Evolutionary conservation across 306 rosid species (phyloP).

Genomic region (Arachis hypogaea): DNA sequence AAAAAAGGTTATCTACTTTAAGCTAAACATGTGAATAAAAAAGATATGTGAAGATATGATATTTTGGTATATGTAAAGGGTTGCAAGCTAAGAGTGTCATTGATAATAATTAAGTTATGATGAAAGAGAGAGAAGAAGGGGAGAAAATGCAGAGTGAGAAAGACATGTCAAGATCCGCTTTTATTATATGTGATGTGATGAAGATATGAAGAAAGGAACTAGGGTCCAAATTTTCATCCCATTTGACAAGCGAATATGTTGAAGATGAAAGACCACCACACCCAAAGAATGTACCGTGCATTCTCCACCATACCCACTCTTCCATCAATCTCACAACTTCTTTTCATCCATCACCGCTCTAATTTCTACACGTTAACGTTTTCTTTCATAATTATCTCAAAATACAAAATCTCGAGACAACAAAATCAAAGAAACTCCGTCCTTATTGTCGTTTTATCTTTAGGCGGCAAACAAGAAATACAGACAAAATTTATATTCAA

Average conservation of each 20-base stretch:
- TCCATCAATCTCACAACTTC: constrained; percentile 43
- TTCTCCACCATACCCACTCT: constrained; percentile 38
- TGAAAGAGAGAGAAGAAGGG: neutral
- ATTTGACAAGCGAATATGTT: constrained; percentile 53
- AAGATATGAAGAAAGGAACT: constrained; percentile 28
- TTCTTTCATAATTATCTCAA: no score
- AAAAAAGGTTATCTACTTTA: neutral
- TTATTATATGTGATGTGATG: constrained; percentile 42
- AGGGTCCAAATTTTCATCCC: constrained; percentile 50
- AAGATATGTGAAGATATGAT: neutral
- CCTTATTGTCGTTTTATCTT: no score
- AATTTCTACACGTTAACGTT: neutral
- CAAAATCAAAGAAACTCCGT: no score
- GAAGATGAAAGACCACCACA: constrained; percentile 54
- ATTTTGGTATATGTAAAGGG: neutral
- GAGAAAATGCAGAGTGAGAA: constrained; percentile 28
- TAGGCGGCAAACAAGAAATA: neutral
- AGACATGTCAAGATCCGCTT: constrained; percentile 37
- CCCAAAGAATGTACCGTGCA: constrained; percentile 37
- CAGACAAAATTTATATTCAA: no score
- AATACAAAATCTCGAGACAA: no score
- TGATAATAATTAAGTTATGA: neutral
- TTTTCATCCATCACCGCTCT: constrained; percentile 25
- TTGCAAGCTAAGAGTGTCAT: neutral
- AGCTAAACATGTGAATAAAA: neutral